These are phyloP conservation scores for Rhodocollybia butyracea DNA, from an alignment of 768 basidiomycete genomes.

Conservation along the genomic window DNA sequence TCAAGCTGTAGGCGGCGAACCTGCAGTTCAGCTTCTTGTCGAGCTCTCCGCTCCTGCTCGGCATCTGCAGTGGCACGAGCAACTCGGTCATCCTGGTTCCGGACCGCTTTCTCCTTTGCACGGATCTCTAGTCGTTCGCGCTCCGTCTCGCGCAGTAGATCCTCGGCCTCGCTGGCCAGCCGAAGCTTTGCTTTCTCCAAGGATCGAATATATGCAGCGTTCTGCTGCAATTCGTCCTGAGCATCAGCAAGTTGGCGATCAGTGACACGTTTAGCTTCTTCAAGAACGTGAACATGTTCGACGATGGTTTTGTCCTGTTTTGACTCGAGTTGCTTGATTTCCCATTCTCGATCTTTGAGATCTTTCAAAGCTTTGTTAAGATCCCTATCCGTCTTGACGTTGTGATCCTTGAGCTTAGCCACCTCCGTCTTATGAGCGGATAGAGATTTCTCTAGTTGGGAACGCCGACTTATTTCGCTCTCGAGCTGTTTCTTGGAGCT, in stretches of 20 bases:
- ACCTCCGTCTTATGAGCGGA: constrained; percentile 70
- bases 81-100: constrained; percentile 59
- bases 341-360: constrained; percentile 78
- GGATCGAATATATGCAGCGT: constrained; percentile 76
- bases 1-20: constrained; percentile 59
- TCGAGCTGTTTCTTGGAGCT: constrained; percentile 70
- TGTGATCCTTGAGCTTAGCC: constrained; percentile 61
- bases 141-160: constrained; percentile 71
- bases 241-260: constrained; percentile 87
- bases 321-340: constrained; percentile 80
- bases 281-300: constrained; percentile 94
- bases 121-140: constrained; percentile 62
- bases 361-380: constrained; percentile 79
- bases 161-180: constrained; percentile 78
- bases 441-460: constrained; percentile 67
- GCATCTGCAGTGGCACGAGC: constrained; percentile 52
- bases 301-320: constrained; percentile 97
- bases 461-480: constrained; percentile 65
- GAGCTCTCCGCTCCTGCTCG: constrained; percentile 64
- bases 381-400: constrained; percentile 72
- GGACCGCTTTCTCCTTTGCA: constrained; percentile 63
- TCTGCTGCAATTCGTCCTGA: constrained; percentile 71
- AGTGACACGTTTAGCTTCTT: constrained; percentile 92
- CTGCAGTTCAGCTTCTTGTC: constrained; percentile 64
- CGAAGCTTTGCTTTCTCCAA: constrained; percentile 78